Conservation (phyloP, 176 grass and related monocot genomes). For the Olyra latifolia region DNA sequence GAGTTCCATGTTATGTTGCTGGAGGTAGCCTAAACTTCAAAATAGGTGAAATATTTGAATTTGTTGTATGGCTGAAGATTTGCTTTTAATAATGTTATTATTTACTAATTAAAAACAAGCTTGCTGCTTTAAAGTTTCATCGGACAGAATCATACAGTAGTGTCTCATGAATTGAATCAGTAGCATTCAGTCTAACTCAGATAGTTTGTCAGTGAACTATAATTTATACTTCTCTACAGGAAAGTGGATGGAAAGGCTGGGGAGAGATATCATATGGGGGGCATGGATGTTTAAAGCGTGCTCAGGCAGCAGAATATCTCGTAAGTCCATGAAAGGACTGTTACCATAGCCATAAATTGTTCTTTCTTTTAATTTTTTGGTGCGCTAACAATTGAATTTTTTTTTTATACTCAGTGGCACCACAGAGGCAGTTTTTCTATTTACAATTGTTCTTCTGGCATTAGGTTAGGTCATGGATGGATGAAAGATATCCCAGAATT, state of each 20-base stretch:
- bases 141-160: not conserved
- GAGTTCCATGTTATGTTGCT: slow-evolving; percentile 11
- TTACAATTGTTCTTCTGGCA: slow-evolving; percentile 16
- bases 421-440: slow-evolving; percentile 7
- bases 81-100: not conserved
- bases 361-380: not conserved
- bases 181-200: not conserved
- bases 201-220: slow-evolving; percentile 7
- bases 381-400: not conserved
- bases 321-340: slow-evolving; percentile 43
- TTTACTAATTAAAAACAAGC: not conserved
- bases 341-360: not conserved
- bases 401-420: not conserved
- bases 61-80: not conserved
- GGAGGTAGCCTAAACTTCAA: not conserved
- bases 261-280: slow-evolving; percentile 97
- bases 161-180: not conserved
- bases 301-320: slow-evolving; percentile 86
- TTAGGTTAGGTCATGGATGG: slow-evolving; percentile 89
- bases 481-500: slow-evolving; percentile 69
- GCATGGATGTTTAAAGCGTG: slow-evolving; percentile 64
- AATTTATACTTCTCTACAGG: slow-evolving; percentile 33
- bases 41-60: not conserved
- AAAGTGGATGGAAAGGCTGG: slow-evolving; percentile 92
- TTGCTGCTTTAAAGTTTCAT: not conserved